Evolutionary conservation across 2,329 filamentous ascomycete species (phyloP), one percentile per base, ranked within the genome.

Genomic region (Exophiala sp.): DNA sequence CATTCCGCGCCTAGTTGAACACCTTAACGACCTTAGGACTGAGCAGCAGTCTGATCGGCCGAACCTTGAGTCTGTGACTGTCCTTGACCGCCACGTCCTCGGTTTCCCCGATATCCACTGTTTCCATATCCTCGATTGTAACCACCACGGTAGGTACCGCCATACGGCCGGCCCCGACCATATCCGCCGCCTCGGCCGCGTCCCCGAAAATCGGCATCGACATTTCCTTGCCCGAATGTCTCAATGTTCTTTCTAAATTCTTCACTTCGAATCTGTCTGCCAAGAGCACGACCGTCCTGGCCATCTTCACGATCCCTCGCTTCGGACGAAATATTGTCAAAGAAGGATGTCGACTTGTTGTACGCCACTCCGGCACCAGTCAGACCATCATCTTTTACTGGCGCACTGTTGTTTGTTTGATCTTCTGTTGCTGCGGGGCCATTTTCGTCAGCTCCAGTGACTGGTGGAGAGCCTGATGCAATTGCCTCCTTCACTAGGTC

Each of bases 251-350:
- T 89, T 67, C 85, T 88, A 66, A 95, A 87, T 67, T 97, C 93
- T 67, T 97, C 89, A 32, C 83, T 85, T 46, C 93, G 83, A 82
- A 93, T 94, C 66, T 95, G 88, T 41, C 86, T 82, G 24, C 88
- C 89, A 50, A 85, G 84, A n/a, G 81, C 76, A 65, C 82, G 81
- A 56, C 81, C 78, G 3, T 77, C 78, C 35, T 74, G 65, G 32
- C 82, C 83, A 55, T 91, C 87, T 44, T 87, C 82, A 37, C 93
- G 82, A 58, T 98, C 93, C 68, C 86, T 94, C 55, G 87, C 79
- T 66, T 98, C 93, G 59, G 88, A 95, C 1, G 88, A 95, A 58
- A 98, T 96, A 68, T 98, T 96, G 70, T 98, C 93, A 65, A 98
- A 98, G 76, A 98, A 98, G 1, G 88, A 95, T 2, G 74, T 82